Percentiles rank a stretch among this genome's conserved stretches.
Evolutionary conservation across 1,139 yeast species (phyloP).

Genomic region (Arxiozyma telluris): DNA sequence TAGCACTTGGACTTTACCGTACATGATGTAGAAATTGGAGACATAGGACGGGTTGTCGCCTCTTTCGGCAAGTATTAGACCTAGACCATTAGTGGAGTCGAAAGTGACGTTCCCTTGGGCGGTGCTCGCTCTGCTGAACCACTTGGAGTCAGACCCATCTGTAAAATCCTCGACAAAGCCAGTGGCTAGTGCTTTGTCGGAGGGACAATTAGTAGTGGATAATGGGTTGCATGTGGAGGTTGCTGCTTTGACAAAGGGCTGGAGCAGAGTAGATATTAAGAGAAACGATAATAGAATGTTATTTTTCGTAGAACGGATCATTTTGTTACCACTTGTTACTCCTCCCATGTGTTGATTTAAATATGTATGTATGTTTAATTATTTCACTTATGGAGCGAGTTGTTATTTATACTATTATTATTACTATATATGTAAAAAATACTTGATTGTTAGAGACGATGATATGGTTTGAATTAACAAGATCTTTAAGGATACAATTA

Average conservation of each 20-base stretch:
- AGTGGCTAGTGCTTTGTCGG: slow-evolving; percentile 49
- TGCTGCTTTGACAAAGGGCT: slow-evolving; percentile 12
- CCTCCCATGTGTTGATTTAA: too few species aligned
- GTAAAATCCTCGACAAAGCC: slow-evolving; percentile 45
- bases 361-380: too few species aligned
- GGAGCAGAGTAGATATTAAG: background rate
- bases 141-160: slow-evolving; percentile 32
- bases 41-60: slow-evolving; percentile 68
- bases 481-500: too few species aligned
- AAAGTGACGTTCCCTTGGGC: slow-evolving; percentile 35
- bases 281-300: background rate
- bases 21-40: slow-evolving; percentile 77
- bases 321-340: background rate
- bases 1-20: slow-evolving; percentile 69
- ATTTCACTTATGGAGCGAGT: too few species aligned
- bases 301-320: too few species aligned
- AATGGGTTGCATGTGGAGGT: slow-evolving; percentile 37
- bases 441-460: too few species aligned
- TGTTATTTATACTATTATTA: too few species aligned
- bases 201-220: slow-evolving; percentile 33
- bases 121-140: slow-evolving; percentile 33
- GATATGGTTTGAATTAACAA: too few species aligned
- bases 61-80: slow-evolving; percentile 47
- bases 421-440: too few species aligned
- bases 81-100: slow-evolving; percentile 46